phyloP scores from a whole-genome alignment of 2,329 filamentous ascomycete genomes.

The Penicillium nordicum region DNA sequence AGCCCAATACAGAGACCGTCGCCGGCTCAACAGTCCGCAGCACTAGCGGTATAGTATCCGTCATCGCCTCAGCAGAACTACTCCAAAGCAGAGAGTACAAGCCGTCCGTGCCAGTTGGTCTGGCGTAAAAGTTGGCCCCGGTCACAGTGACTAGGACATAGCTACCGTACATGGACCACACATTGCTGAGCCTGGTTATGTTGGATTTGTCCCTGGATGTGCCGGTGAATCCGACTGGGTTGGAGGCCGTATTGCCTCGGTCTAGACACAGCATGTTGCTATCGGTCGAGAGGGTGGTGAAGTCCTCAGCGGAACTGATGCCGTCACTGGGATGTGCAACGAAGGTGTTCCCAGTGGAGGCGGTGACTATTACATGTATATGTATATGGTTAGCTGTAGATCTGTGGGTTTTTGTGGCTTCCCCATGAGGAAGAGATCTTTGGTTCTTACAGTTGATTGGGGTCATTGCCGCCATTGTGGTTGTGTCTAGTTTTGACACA shows the following conservation, averaged over 20 bases:
- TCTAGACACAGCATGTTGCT: constrained; percentile 8
- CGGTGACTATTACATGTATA: not conserved
- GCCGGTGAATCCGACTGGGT: constrained; percentile 8
- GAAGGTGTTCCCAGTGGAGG: constrained; percentile 8
- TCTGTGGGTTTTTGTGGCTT: not conserved
- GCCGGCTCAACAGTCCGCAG: constrained; percentile 13
- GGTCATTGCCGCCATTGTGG: constrained; percentile 1
- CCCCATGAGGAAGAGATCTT: not conserved
- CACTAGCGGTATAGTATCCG: constrained; percentile 7
- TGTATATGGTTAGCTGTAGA: not conserved
- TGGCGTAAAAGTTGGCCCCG: constrained; percentile 16
- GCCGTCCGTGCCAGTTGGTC: constrained; percentile 4
- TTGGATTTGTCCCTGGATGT: not conserved
- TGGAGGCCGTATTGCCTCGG: not conserved
- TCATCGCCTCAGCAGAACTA: constrained; percentile 5
- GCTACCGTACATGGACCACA: constrained; percentile 13
- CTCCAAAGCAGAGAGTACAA: constrained; percentile 15
- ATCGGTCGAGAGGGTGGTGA: constrained; percentile 2
- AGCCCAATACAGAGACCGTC: constrained; percentile 8
- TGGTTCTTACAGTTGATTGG: constrained; percentile 11
- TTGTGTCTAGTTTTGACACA: not conserved
- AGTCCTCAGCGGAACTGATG: not conserved
- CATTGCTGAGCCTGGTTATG: constrained; percentile 6
- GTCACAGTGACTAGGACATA: constrained; percentile 13
- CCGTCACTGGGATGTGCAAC: constrained; percentile 6